phyloP scores from a whole-genome alignment of 805 yeast genomes.

The Cyberlindnera nakhonratchasimensis region DNA sequence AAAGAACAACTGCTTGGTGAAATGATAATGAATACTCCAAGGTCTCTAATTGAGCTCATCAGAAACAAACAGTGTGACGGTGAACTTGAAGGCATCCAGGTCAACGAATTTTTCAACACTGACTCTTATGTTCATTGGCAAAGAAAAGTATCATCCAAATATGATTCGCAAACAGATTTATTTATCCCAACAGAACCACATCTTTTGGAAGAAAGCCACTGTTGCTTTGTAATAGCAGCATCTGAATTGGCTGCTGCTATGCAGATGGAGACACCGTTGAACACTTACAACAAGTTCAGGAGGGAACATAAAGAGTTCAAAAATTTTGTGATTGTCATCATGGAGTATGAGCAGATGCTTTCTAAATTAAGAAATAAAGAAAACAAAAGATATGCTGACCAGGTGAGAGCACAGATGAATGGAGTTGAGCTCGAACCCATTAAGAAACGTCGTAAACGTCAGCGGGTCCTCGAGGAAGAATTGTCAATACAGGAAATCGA shows the following conservation, averaged over 20 bases:
- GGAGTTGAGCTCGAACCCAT: not conserved
- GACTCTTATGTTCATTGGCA: slow-evolving; percentile 42
- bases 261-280: slow-evolving; percentile 26
- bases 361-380: slow-evolving; percentile 41
- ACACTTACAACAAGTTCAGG: slow-evolving; percentile 25
- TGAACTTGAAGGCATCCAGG: slow-evolving; percentile 25
- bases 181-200: slow-evolving; percentile 50
- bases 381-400: slow-evolving; percentile 42
- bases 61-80: slow-evolving; percentile 26
- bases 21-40: slow-evolving; percentile 45
- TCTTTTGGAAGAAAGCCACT: slow-evolving; percentile 39
- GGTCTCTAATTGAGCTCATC: slow-evolving; percentile 28
- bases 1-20: slow-evolving; percentile 50
- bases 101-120: slow-evolving; percentile 21
- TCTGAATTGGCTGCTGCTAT: slow-evolving; percentile 39
- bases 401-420: slow-evolving; percentile 28
- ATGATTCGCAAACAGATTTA: slow-evolving; percentile 44
- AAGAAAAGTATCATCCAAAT: slow-evolving; percentile 45
- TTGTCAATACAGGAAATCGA: slow-evolving; percentile 33
- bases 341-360: slow-evolving; percentile 46
- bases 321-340: slow-evolving; percentile 42
- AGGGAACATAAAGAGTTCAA: slow-evolving; percentile 23
- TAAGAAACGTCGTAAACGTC: slow-evolving; percentile 5
- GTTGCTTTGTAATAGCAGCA: slow-evolving; percentile 46
- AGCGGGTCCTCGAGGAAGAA: slow-evolving; percentile 4